phyloP scores from a whole-genome alignment of 2,329 filamentous ascomycete species.

The Pyrenophora seminiperda region DNA sequence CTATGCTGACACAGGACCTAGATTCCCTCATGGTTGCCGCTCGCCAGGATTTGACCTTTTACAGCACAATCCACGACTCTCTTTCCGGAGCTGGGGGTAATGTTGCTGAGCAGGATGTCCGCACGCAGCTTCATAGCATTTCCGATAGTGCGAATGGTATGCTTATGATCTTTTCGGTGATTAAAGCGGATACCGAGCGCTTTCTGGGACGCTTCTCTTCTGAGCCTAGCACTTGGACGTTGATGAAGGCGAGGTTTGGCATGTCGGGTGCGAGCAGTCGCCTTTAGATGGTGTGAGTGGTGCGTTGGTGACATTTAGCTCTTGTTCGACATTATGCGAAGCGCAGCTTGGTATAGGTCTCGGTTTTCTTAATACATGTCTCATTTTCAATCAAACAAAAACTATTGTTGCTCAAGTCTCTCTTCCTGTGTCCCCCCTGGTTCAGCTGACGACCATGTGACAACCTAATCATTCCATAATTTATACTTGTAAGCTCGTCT shows the following conservation, averaged over 20 bases:
- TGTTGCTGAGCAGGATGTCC: conserved; percentile 12
- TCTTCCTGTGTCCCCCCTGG: no score
- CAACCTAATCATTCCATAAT: no score
- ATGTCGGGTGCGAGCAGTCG: not conserved
- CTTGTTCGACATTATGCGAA: not conserved
- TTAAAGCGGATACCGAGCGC: conserved; percentile 10
- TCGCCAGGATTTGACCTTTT: conserved; percentile 12
- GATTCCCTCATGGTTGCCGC: conserved; percentile 9
- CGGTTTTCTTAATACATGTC: no score
- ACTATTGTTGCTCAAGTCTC: no score
- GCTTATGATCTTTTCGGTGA: conserved; percentile 8
- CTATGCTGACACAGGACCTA: conserved; percentile 7
- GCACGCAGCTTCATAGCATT: conserved; percentile 13
- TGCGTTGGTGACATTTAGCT: not conserved
- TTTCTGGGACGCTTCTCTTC: conserved; percentile 12
- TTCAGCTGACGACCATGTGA: no score
- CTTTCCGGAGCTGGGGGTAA: conserved; percentile 6
- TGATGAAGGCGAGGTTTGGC: conserved; percentile 11
- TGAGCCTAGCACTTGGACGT: conserved; percentile 10
- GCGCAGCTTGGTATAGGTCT: no score
- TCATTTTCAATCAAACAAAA: no score
- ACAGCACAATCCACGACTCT: conserved; percentile 7
- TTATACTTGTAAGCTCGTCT: no score
- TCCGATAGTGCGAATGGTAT: conserved; percentile 11
- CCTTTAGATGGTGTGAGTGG: not conserved